Conservation (phyloP, 2,329 filamentous ascomycete species). For the Tolypocladium ophioglossoides region DNA sequence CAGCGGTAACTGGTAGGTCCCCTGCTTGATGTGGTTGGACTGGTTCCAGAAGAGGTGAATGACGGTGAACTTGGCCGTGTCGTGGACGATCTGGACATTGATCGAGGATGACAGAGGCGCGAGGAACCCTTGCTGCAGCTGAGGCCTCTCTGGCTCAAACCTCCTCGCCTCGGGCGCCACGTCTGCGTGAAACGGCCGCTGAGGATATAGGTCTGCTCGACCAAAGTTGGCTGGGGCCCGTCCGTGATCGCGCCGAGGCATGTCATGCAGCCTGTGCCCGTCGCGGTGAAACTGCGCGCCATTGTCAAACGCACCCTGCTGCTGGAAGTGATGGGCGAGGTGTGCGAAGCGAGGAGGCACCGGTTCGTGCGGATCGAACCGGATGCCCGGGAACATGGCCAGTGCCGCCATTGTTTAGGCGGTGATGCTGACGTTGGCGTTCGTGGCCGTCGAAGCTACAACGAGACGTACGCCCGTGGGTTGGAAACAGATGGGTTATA, state of each 20-base stretch:
- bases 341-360: conserved; percentile 1
- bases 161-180: neutral
- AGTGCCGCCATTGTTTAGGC: neutral
- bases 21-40: conserved; percentile 1
- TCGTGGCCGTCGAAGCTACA: neutral
- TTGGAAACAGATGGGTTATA: neutral
- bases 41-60: conserved; percentile 2
- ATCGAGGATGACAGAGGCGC: conserved; percentile 1
- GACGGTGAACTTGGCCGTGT: conserved; percentile 3
- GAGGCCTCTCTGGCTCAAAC: neutral
- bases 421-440: neutral
- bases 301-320: neutral
- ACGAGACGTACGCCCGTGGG: neutral
- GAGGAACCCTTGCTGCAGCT: neutral
- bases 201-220: neutral
- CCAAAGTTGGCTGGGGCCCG: neutral
- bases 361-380: conserved; percentile 4
- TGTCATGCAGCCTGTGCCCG: neutral
- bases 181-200: neutral
- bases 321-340: neutral
- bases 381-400: conserved; percentile 1
- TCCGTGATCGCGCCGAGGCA: neutral
- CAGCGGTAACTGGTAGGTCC: conserved; percentile 3
- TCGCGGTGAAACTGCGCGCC: neutral
- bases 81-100: conserved; percentile 2